Conservation (phyloP, 148 eudicot species). For the Rhododendron griersonianum region DNA sequence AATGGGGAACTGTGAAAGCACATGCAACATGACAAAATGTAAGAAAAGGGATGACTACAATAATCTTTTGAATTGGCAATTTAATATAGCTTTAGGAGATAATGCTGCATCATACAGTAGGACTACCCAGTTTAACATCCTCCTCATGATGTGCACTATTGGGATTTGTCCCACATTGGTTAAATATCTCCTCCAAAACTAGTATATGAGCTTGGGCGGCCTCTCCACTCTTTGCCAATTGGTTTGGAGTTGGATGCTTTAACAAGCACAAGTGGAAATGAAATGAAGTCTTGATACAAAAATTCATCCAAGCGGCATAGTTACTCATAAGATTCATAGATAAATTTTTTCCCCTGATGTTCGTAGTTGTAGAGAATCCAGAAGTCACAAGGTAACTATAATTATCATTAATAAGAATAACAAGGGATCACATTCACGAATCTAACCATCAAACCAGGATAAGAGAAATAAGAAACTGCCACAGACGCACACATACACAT, state of each 20-base stretch:
- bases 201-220: too few species aligned
- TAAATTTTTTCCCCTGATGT: neutral
- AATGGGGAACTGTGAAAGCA: slow-evolving; percentile 58
- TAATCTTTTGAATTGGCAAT: neutral
- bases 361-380: neutral
- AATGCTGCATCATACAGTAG: neutral
- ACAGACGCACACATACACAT: neutral
- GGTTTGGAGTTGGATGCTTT: too few species aligned
- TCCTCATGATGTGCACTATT: neutral
- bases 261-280: neutral
- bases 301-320: neutral
- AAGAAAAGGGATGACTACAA: neutral
- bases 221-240: too few species aligned
- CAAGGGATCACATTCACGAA: neutral
- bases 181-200: too few species aligned
- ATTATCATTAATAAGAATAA: neutral
- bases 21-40: slow-evolving; percentile 1
- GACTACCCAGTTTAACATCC: neutral
- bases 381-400: neutral
- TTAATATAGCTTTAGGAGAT: neutral
- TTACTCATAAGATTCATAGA: neutral
- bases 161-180: too few species aligned
- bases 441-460: neutral
- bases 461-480: neutral
- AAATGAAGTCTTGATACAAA: neutral